Evolutionary conservation across 2,329 filamentous ascomycete species (phyloP), one percentile per base, ranked within the genome.

Genomic region (Alternaria novae-zelandiae): DNA sequence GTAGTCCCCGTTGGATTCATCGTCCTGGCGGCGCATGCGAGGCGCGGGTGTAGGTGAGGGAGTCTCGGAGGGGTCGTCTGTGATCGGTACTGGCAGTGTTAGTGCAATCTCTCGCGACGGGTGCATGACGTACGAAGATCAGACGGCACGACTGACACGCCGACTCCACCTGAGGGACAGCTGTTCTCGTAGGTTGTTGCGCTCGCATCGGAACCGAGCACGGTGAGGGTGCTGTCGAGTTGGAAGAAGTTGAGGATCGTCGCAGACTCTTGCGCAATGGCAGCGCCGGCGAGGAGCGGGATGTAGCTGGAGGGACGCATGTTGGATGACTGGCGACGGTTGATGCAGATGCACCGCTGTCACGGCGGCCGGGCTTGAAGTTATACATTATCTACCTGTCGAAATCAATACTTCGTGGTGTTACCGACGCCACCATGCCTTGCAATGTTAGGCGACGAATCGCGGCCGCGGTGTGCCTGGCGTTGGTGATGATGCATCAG

Each of bases 121-220:
- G 5, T 28, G 25, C 15, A 20, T 10, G 10, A 53, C 46, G 30
- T 66, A 61, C 51, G 45, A 3, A 50, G 17, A 25, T 59, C 13
- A 4, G 57, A 51, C 5, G 67, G 59, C 9, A 67, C 32, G 6
- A 58, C 55, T 50, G 68, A 64, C 9, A 67, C 57, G 15, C 72
- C 70, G 4, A 54, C 61, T 6, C 21, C 46, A 11, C 56, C 41
- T 10, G 62, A 62, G 5, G 68, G 62, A 36, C 71, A 74, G 10
- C 58, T 58, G 43, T 71, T 64, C 50, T 67, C 57, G 57, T 71
- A 75, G 10, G 73, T 75, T 8, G 72, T 71, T 4, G 71, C 68
- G 26, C 57, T 68, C 15, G 66, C 54, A 50, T 72, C 69, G 2
- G 72, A 65, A 49, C 71, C 70, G 15, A 71, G 59, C 17, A 68